Conservation (phyloP, 306 rosid species). For the Ochetophila trinervis region DNA sequence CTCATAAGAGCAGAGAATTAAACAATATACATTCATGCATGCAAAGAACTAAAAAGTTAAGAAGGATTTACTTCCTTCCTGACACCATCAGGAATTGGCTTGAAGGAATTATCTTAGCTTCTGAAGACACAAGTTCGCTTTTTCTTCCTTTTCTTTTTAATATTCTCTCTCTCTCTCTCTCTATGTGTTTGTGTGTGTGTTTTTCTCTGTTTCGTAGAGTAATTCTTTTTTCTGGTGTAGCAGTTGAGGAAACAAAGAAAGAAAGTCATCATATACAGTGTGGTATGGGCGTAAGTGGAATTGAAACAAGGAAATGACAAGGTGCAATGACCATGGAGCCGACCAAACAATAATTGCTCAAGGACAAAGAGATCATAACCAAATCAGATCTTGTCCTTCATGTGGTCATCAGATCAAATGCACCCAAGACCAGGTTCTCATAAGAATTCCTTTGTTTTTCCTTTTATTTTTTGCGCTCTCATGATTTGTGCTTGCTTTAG, state of each 20-base stretch:
- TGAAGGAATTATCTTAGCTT: conserved; percentile 42
- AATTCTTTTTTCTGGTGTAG: conserved; percentile 13
- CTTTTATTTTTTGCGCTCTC: neutral
- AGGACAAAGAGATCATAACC: conserved; percentile 40
- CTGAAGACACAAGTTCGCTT: conserved; percentile 44
- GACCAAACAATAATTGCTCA: conserved; percentile 29
- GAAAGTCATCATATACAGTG: conserved; percentile 28
- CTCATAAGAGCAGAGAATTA: conserved; percentile 20
- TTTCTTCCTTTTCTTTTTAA: conserved; percentile 32
- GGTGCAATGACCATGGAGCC: conserved; percentile 43
- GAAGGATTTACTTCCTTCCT: conserved; percentile 43
- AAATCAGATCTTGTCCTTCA: conserved; percentile 53
- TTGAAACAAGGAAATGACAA: conserved; percentile 43
- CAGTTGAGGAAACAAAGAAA: conserved; percentile 23
- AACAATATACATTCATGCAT: conserved; percentile 25
- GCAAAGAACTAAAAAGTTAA: conserved; percentile 39
- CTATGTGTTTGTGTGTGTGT: too few relatives aligned
- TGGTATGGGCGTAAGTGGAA: conserved; percentile 39
- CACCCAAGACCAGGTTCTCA: conserved; percentile 49
- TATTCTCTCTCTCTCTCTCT: conserved; percentile 19
- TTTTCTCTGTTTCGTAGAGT: conserved; percentile 16
- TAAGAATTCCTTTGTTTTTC: neutral
- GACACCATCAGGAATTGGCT: conserved; percentile 36
- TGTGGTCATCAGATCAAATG: conserved; percentile 73
- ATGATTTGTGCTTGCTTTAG: too few relatives aligned